Base-by-base conservation (phyloP, 2,329 filamentous ascomycete genomes). In the Cryphonectria carpinicola region DNA sequence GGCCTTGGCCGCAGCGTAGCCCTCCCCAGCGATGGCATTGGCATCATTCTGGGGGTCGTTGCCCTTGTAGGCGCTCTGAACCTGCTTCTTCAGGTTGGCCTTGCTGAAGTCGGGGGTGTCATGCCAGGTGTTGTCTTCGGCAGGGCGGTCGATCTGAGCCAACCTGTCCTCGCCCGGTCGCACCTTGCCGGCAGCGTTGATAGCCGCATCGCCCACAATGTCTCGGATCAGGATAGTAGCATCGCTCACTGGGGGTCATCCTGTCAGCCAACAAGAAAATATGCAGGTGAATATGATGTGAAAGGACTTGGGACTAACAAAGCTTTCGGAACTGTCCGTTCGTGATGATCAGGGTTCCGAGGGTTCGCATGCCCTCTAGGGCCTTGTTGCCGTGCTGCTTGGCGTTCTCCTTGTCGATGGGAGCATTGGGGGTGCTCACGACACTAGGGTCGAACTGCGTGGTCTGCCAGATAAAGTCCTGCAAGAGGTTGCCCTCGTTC, bases 241-340 rank as follows among this genome's bases (percentile, higher is more conserved):
- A 84, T 99, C 96, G 73, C 88, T 92, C 75, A 97, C 85, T 87
- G 11, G 14, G 14, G 5, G 10, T 1, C 1, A 28, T 39, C 4
- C 3, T 71, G 73, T 76, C 61, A 77, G 74, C 19, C 10, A 32
- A 25, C n/a, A 25, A 28, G 0, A 22, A 25, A n/a, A 10, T 22
- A 2, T 10, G 4, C 4, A 19, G 14, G 10, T 13, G 19, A 8
- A 0, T 56, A 8, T 2, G 19, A 4, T 39, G 2, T 3, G 35
- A 17, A 32, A 32, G 17, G 3, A 89, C 13, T 7, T 6, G 17
- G 17, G 11, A 62, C 91, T 81, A 88, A 92, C 92, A 82, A 46
- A 97, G 89, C 84, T 97, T 97, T 76, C 94, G 89, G 86, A 97
- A 98, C 80, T 98, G 95, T 75, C 96, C 96, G 77, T 99, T 99